Percentiles rank a stretch among this genome's conserved stretches.
Conservation (phyloP, 2,329 filamentous ascomycete genomes). For the Clarireedia sp. region DNA sequence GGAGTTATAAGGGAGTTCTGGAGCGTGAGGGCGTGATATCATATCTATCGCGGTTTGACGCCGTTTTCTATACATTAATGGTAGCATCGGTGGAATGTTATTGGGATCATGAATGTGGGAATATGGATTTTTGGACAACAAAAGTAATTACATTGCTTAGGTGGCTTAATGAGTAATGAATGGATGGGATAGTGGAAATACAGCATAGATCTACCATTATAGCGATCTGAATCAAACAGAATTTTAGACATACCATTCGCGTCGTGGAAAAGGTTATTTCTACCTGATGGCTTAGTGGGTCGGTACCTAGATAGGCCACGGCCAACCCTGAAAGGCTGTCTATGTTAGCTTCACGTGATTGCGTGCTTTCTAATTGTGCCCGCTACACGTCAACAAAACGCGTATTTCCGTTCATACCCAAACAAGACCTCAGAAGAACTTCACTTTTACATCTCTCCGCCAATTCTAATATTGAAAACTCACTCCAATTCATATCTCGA, state of each 20-base stretch:
- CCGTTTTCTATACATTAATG: no score
- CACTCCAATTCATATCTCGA: no score
- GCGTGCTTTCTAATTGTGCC: conserved; percentile 4
- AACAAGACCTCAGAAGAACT: not conserved
- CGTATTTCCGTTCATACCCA: not conserved
- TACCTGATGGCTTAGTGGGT: no score
- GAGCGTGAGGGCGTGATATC: no score
- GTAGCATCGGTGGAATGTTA: no score
- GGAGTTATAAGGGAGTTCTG: not conserved
- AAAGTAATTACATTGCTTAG: conserved; percentile 1
- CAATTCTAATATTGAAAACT: no score
- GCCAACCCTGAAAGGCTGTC: not conserved
- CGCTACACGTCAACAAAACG: conserved; percentile 5
- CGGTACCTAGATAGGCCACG: no score
- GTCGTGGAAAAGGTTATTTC: no score
- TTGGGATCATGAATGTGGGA: no score
- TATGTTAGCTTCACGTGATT: conserved; percentile 2
- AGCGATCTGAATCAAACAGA: not conserved
- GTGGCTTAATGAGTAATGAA: conserved; percentile 5
- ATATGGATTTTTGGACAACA: not conserved
- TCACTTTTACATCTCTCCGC: not conserved
- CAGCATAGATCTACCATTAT: no score
- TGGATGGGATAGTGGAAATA: not conserved
- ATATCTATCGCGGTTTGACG: no score
- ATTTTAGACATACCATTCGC: not conserved